Evolutionary conservation across 2,329 filamentous ascomycete genomes (phyloP).

Genomic region (Alternaria alternata): DNA sequence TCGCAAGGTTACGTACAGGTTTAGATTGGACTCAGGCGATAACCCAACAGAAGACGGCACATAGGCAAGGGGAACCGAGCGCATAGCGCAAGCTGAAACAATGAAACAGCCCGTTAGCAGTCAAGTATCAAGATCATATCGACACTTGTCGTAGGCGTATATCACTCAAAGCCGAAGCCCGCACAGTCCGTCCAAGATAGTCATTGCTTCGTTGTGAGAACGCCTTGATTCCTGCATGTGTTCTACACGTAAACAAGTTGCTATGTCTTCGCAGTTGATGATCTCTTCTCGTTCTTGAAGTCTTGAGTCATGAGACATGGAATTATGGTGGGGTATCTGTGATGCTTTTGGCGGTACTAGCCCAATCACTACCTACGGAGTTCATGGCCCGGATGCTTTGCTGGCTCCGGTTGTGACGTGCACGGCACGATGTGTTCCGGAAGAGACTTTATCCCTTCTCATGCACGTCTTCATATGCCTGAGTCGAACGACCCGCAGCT

Average conservation of each 20-base stretch:
- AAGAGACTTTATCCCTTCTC: not conserved
- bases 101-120: not conserved
- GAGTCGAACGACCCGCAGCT: not conserved
- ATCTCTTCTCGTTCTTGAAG: not conserved
- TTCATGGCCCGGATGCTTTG: not conserved
- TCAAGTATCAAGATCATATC: not conserved
- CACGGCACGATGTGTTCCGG: not conserved
- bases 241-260: too few species aligned
- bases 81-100: not conserved
- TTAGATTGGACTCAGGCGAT: not conserved
- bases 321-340: not conserved
- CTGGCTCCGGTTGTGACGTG: not conserved
- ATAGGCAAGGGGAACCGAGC: not conserved
- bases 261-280: too few species aligned
- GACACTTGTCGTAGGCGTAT: not conserved
- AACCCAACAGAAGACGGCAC: not conserved
- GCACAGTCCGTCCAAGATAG: too few species aligned
- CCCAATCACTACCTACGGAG: not conserved
- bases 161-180: not conserved
- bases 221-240: too few species aligned
- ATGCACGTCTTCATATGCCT: not conserved
- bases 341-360: not conserved
- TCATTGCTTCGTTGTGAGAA: too few species aligned
- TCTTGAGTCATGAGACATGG: not conserved
- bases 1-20: not conserved